These are phyloP conservation scores for Geotrichum carabidarum DNA, from an alignment of 1,139 yeast genomes.

Conservation along the genomic window DNA sequence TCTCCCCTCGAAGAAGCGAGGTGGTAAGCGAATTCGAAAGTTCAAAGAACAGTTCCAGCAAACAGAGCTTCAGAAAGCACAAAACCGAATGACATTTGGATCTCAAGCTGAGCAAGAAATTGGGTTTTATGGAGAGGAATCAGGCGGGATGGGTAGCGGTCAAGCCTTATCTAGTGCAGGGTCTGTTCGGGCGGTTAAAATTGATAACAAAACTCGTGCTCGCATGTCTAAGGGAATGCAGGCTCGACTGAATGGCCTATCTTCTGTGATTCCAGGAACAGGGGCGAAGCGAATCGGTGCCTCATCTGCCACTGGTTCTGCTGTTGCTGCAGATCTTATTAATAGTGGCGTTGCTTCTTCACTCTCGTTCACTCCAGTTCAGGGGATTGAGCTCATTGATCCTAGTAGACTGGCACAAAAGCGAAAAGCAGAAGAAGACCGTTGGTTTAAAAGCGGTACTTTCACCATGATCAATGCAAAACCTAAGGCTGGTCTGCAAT, in stretches of 20 bases:
- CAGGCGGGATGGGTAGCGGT: constrained; percentile 63
- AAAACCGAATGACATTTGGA: constrained; percentile 81
- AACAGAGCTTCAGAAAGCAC: constrained; percentile 78
- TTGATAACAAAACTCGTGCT: constrained; percentile 34
- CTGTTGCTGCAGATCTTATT: constrained; percentile 13
- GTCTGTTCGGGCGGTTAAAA: constrained; percentile 37
- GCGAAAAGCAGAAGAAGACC: constrained; percentile 22
- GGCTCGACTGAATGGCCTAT: constrained; percentile 25
- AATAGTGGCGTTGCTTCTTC: constrained; percentile 33
- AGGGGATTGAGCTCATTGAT: constrained; percentile 34
- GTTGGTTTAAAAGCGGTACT: constrained; percentile 35
- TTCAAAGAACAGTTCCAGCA: constrained; percentile 74
- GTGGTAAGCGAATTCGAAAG: constrained; percentile 76
- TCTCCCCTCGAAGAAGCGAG: constrained; percentile 72
- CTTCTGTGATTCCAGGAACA: constrained; percentile 8
- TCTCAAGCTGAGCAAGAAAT: constrained; percentile 57
- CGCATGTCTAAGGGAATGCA: constrained; percentile 37
- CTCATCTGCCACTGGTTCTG: constrained; percentile 2
- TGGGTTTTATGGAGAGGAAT: constrained; percentile 52
- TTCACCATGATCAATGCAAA: constrained; percentile 28
- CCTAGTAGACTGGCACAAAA: constrained; percentile 22
- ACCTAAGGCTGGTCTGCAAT: constrained; percentile 17
- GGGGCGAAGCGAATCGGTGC: background rate
- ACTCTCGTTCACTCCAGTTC: constrained; percentile 32
- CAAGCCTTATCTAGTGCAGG: constrained; percentile 26